Evolutionary conservation across 2,329 filamentous ascomycete genomes (phyloP).

Genomic region (Aspergillus caelatus): DNA sequence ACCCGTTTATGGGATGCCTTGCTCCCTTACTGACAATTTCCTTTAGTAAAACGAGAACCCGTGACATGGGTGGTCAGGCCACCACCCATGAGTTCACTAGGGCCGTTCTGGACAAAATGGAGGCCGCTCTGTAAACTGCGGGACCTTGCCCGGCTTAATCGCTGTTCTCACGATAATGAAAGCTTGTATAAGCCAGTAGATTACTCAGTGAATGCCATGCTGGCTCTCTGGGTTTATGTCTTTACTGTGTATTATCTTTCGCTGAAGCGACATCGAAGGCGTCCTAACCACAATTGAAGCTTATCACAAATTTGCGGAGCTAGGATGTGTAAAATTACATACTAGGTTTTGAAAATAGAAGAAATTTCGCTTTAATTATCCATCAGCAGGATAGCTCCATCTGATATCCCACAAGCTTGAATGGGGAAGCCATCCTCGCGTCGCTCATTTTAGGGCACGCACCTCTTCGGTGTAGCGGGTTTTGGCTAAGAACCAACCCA

Average conservation of each 20-base stretch:
- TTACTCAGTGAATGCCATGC: constrained; percentile 15
- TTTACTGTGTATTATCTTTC: constrained; percentile 33
- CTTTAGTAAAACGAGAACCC: constrained; percentile 77
- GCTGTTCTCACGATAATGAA: constrained; percentile 31
- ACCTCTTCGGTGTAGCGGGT: not conserved
- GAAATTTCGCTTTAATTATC: not conserved
- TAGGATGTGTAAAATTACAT: constrained; percentile 22
- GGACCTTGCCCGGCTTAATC: constrained; percentile 16
- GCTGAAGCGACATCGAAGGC: constrained; percentile 26
- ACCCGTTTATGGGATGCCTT: not conserved
- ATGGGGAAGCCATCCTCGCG: not conserved
- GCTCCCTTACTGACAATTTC: constrained; percentile 44
- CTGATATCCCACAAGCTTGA: not conserved
- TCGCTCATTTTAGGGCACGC: not conserved
- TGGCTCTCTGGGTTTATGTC: constrained; percentile 18
- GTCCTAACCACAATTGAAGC: constrained; percentile 21
- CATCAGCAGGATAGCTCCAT: not conserved
- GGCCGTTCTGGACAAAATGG: constrained; percentile 95
- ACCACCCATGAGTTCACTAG: constrained; percentile 94
- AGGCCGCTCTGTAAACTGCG: constrained; percentile 61
- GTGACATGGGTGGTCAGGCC: constrained; percentile 90
- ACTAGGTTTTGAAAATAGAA: constrained; percentile 17
- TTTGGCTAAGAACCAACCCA: not conserved
- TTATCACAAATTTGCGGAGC: constrained; percentile 13
- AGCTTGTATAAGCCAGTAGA: constrained; percentile 19